A percentile compares a stretch with the other conserved stretches of the same genome.
phyloP scores from a whole-genome alignment of 192 early-diverging fungal species.

The Podila epicladia region DNA sequence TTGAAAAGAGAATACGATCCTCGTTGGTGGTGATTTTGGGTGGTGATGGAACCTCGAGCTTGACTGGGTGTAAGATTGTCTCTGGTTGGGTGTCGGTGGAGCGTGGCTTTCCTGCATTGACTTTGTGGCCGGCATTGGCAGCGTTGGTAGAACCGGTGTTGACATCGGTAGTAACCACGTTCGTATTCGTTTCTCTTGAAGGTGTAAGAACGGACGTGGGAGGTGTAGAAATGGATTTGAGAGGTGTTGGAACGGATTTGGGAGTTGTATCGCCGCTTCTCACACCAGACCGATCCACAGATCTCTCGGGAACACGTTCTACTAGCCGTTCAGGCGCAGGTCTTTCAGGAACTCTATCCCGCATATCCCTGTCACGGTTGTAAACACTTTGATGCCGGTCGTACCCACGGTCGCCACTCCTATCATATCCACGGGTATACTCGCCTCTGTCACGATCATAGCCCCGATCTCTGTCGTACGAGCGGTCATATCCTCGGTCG shows the following conservation, averaged over 20 bases:
- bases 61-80: not conserved
- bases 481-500: conserved; percentile 2
- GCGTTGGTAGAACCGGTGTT: not conserved
- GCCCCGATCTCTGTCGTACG: too few relatives aligned
- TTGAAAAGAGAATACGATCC: conserved; percentile 34
- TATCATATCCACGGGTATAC: conserved; percentile 8
- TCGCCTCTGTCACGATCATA: not conserved
- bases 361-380: not conserved
- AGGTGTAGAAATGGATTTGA: not conserved
- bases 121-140: not conserved
- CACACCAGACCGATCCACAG: not conserved
- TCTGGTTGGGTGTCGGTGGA: not conserved
- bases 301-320: not conserved
- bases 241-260: not conserved
- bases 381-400: not conserved
- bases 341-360: not conserved
- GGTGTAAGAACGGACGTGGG: not conserved
- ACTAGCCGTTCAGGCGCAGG: not conserved
- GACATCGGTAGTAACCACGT: not conserved
- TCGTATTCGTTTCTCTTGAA: not conserved
- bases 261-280: not conserved
- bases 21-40: not conserved
- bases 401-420: conserved; percentile 1
- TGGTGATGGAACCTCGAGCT: not conserved
- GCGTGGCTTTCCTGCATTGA: not conserved